phyloP scores from a whole-genome alignment of 768 basidiomycete genomes.

The Sporobolomyces pararoseus region DNA sequence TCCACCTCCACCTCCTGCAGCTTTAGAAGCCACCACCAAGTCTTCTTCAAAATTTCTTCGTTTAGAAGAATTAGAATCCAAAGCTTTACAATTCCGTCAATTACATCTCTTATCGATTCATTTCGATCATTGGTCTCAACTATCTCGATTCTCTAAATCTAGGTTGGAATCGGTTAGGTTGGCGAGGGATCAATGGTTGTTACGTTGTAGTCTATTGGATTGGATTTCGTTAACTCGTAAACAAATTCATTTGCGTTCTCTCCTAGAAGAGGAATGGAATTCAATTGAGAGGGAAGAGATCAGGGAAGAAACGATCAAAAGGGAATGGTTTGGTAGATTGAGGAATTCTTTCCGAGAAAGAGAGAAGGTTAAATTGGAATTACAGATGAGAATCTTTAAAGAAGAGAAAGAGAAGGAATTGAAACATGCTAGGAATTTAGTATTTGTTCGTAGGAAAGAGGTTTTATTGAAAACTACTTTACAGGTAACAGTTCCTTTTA shows the following conservation, averaged over 20 bases:
- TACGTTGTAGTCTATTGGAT: conserved; percentile 2
- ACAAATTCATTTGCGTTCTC: too few species aligned
- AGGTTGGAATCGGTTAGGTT: not conserved
- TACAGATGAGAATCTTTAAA: too few species aligned
- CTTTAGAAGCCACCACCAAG: not conserved
- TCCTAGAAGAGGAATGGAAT: too few species aligned
- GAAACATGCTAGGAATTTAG: not conserved
- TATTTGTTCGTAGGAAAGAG: not conserved
- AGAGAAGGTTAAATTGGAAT: too few species aligned
- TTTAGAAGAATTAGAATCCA: not conserved
- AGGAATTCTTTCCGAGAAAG: not conserved
- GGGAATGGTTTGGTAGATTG: conserved; percentile 4
- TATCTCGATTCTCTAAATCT: not conserved
- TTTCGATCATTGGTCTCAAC: conserved; percentile 10
- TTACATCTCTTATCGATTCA: not conserved
- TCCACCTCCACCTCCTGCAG: not conserved
- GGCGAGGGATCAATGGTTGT: conserved; percentile 11
- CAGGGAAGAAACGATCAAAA: too few species aligned
- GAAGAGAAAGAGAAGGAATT: not conserved
- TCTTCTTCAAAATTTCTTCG: not conserved
- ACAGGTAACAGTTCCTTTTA: too few species aligned
- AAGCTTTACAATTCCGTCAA: not conserved
- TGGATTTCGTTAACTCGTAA: not conserved
- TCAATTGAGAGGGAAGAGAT: too few species aligned
- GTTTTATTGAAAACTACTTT: too few species aligned